Evolutionary conservation across 305 asterid species (phyloP), one percentile per base, ranked within the genome.

Genomic region (Fraxinus greggii): DNA sequence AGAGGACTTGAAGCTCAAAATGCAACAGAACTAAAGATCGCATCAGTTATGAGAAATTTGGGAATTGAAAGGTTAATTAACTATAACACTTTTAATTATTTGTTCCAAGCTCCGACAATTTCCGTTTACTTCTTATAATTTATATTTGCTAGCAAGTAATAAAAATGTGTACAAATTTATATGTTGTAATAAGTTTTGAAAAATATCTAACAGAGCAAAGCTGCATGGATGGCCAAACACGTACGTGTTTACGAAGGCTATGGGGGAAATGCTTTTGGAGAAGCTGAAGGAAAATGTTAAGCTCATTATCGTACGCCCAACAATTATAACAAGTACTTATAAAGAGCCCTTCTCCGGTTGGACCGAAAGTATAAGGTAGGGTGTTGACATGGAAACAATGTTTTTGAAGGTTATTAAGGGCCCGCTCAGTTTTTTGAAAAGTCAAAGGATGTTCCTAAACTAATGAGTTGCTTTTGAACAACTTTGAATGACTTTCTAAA

Each of bases 151-250:
- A 51, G 24, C 63, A n/a, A 51, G 63, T 51, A 21, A 17, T 45
- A 13, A 13, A 42, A 42, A 42, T 1, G 51, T 42, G 17, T 42
- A 42, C 4, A 42, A 42, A 42, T 12, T 42, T 42, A 42, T 38
- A 42, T 7, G 42, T 36, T 7, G n/a, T 10, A 42, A 13, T 51
- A 5, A 4, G 7, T 4, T 4, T 17, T 51, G 63, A 17, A 51
- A 51, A 17, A 1, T 4, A 51, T 51, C 7, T 59, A 26, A 3
- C 80, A 89, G 93, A 81, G 87, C 93, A 79, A 82, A 2, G 40
- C 19, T 89, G 72, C 90, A 89, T 80, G 93, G 93, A 19, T 90
- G 93, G 93, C 92, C 92, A 73, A 90, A 90, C 82, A 90, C 93
- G n/a, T 90, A 90, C 36, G 89, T 86, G 28, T 89, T 88, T 76